Evolutionary conservation across 176 grass and related monocot genomes (phyloP), one percentile per base, ranked within the genome.

Genomic region (Ensete glaucum): DNA sequence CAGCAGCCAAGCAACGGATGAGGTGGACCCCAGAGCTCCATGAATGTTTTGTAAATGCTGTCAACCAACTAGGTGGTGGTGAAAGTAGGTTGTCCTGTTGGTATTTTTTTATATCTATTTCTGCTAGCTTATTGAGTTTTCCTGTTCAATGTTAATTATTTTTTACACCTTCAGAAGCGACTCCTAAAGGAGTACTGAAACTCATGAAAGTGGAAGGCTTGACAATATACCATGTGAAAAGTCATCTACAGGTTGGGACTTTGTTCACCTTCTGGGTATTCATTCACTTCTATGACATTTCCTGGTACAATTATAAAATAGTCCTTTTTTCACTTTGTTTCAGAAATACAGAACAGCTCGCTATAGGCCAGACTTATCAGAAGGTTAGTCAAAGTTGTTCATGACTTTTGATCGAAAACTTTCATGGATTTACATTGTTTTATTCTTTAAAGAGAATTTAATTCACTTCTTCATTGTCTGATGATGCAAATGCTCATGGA

Each of bases 201-300:
- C 82, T 84, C 73, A 98, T 98, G 94, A 93, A 91, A 83, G 84
- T 98, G 78, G 88, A 91, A 73, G 78, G 84, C 25, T 85, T 98
- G 73, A 98, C 94, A 14, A 93, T 93, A 91, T 91, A 88, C 88
- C 94, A 98, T 80, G 88, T 98, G 57, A 98, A 98, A 88, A 98
- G 94, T 73, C 94, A 98, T 74, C 75, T 98, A 15, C 94, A 98
- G 94, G 94, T 98, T 69, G 67, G 19, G 50, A 66, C 4, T 88
- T 72, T 78, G 50, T 9, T 43, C 68, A 77, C 72, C 53, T 83
- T 64, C 64, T 63, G 53, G 75, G 11, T 76, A 82, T 81, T 55
- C 77, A 62, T 25, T 53, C 52, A 69, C 43, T 20, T 52, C 83
- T 75, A 68, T 15, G 58, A 16, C 62, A 58, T 75, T 14, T 29